phyloP scores from a whole-genome alignment of 257 asterid species.

The Solanum pimpinellifolium region DNA sequence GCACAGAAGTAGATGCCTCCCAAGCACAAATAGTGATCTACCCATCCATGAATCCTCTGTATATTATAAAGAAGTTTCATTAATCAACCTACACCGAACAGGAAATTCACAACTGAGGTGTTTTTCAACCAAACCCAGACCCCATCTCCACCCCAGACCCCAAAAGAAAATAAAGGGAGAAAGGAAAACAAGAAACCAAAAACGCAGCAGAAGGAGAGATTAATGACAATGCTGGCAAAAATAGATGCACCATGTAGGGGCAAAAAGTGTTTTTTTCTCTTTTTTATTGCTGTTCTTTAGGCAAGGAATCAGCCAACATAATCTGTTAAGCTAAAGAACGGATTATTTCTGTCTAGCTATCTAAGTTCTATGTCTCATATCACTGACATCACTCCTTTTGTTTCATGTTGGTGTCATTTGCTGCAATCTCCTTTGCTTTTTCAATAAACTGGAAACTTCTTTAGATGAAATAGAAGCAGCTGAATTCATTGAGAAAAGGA shows the following conservation, averaged over 20 bases:
- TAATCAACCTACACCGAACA: background rate
- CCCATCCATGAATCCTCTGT: conserved; percentile 30
- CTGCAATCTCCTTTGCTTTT: background rate
- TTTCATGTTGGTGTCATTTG: background rate
- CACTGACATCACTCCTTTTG: background rate
- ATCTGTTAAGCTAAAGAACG: background rate
- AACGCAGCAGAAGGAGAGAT: background rate
- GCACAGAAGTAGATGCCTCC: conserved; percentile 28
- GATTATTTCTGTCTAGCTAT: background rate
- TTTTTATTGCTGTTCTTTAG: background rate
- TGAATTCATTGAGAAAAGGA: background rate
- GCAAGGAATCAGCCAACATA: background rate
- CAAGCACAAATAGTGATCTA: conserved; percentile 36
- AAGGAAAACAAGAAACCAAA: background rate
- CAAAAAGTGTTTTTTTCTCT: background rate
- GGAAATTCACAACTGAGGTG: background rate
- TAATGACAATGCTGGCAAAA: background rate
- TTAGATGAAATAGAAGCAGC: background rate
- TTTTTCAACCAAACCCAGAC: background rate
- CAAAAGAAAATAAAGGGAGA: background rate
- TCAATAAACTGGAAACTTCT: background rate
- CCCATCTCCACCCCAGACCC: no score
- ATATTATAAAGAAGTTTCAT: background rate
- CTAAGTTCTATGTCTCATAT: background rate
- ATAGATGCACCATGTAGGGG: background rate